A percentile compares a stretch with the other conserved stretches of the same genome.
These are phyloP conservation scores for Kodamaea anthophila DNA, from an alignment of 1,139 yeast species.

Conservation along the genomic window DNA sequence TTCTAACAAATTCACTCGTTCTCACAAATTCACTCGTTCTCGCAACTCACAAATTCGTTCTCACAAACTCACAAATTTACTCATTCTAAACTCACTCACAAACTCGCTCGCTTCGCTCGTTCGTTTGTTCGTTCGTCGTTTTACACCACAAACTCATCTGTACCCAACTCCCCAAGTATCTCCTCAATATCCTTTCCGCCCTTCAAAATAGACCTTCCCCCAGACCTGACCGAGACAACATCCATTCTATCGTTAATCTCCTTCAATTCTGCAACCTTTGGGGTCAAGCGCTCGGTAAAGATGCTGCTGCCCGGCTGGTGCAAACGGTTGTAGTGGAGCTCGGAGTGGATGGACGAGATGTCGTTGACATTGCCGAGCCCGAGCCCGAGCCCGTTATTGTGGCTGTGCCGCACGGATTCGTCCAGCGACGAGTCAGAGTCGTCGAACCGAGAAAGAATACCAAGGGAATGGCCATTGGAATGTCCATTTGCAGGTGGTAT, in stretches of 20 bases:
- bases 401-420: conserved; percentile 6
- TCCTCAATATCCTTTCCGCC: conserved; percentile 33
- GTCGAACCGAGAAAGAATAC: too few relatives aligned
- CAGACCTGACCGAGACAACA: conserved; percentile 10
- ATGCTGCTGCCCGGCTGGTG: conserved; percentile 5
- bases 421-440: conserved; percentile 7
- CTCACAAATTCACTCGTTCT: too few relatives aligned
- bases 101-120: too few relatives aligned
- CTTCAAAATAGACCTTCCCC: conserved; percentile 28
- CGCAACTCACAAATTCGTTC: too few relatives aligned
- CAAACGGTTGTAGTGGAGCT: conserved; percentile 16
- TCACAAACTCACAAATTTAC: too few relatives aligned
- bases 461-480: conserved; percentile 3
- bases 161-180: conserved; percentile 33
- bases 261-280: conserved; percentile 43
- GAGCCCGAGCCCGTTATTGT: conserved; percentile 15
- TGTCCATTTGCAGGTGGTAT: too few relatives aligned
- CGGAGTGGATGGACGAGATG: conserved; percentile 39
- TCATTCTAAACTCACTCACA: too few relatives aligned
- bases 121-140: too few relatives aligned
- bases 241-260: conserved; percentile 12
- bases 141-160: conserved; percentile 27
- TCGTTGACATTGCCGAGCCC: conserved; percentile 42
- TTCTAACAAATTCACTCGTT: too few relatives aligned
- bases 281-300: conserved; percentile 14